These are phyloP conservation scores for Fusarium chaquense DNA, from an alignment of 2,329 filamentous ascomycete genomes.

Conservation along the genomic window DNA sequence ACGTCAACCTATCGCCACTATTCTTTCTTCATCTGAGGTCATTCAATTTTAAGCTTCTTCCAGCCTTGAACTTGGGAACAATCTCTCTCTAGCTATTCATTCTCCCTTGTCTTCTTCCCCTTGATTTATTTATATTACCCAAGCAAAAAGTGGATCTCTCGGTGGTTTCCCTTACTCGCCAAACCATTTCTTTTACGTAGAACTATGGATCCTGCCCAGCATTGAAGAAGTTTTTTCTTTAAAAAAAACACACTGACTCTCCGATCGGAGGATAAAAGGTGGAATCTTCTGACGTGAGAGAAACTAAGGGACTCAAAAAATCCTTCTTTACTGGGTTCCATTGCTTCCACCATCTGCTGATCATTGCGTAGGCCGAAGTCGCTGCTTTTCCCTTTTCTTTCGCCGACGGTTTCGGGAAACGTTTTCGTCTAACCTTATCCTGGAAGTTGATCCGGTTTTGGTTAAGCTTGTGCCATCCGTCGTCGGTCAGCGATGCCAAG, in stretches of 20 bases:
- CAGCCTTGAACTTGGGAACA: neutral
- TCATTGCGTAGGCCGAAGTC: slow-evolving; percentile 7
- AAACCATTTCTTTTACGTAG: slow-evolving; percentile 42
- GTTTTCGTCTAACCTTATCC: neutral
- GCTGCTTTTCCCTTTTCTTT: neutral
- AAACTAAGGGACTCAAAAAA: slow-evolving; percentile 24
- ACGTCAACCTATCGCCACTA: neutral
- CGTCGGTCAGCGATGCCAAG: neutral
- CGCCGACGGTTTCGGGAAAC: neutral
- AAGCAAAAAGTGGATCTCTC: slow-evolving; percentile 23
- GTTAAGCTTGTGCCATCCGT: neutral
- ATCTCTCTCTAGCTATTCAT: neutral
- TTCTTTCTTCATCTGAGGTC: neutral
- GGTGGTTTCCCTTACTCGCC: slow-evolving; percentile 15
- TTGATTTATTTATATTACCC: neutral
- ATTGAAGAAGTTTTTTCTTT: slow-evolving; percentile 8
- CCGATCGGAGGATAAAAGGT: slow-evolving; percentile 24
- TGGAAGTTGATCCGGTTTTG: neutral
- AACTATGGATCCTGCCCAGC: slow-evolving; percentile 41
- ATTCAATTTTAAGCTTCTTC: slow-evolving; percentile 6
- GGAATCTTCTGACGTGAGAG: slow-evolving; percentile 32
- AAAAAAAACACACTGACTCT: neutral
- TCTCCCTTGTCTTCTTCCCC: neutral
- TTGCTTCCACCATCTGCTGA: slow-evolving; percentile 17
- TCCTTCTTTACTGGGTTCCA: slow-evolving; percentile 10